Conservation (phyloP, 139 green algal species). For the Asterochloris sp. region DNA sequence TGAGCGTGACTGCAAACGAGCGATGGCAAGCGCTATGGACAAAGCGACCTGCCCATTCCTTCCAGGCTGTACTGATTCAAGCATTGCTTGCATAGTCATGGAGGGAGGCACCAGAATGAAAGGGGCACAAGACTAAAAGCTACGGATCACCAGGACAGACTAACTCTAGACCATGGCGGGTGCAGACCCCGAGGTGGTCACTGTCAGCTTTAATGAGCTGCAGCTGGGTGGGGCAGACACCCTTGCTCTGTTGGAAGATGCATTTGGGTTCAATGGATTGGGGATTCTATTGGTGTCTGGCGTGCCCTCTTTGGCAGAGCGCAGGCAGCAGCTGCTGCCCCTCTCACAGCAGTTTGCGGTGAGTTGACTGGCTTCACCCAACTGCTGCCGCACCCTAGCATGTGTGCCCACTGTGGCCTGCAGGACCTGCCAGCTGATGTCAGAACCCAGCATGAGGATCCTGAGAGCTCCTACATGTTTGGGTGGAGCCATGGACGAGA, state of each 20-base stretch:
- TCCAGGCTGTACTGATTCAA: too few species aligned
- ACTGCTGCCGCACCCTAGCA: neutral
- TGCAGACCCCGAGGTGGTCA: too few species aligned
- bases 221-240: too few species aligned
- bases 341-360: conserved; percentile 50
- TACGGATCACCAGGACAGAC: too few species aligned
- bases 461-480: conserved; percentile 52
- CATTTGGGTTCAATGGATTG: conserved; percentile 49
- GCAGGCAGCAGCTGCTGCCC: conserved; percentile 46
- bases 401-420: neutral
- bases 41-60: too few species aligned
- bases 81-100: too few species aligned
- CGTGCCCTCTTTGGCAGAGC: conserved; percentile 37
- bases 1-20: too few species aligned
- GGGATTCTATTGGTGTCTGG: conserved; percentile 50
- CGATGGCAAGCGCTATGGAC: too few species aligned
- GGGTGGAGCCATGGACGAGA: conserved; percentile 73
- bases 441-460: conserved; percentile 43
- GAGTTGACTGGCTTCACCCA: neutral
- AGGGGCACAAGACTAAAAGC: too few species aligned
- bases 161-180: too few species aligned
- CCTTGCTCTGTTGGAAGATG: conserved; percentile 25
- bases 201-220: too few species aligned
- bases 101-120: too few species aligned
- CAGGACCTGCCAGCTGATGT: conserved; percentile 33